Percentiles rank a stretch among this genome's conserved stretches.
Conservation (phyloP, 208 protist species). For the Leptomonas seymouri region DNA sequence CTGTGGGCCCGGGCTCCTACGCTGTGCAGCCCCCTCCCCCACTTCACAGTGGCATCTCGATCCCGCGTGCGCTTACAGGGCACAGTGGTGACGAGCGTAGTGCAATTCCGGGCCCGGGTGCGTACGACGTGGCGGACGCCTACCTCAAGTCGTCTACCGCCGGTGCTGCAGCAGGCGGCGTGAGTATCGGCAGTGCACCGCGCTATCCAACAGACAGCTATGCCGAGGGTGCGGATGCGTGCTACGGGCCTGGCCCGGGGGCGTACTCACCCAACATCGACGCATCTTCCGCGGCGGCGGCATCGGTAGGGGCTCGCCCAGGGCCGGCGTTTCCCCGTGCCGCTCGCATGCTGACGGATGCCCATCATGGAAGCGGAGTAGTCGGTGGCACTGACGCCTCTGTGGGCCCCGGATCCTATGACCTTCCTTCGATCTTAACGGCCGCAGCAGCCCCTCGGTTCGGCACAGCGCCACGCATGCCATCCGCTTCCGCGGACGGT, state of each 20-base stretch:
- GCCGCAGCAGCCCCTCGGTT: slow-evolving; percentile 9
- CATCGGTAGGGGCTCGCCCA: not conserved
- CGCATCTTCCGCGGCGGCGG: slow-evolving; percentile 11
- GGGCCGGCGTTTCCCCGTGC: slow-evolving; percentile 37
- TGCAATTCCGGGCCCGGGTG: slow-evolving; percentile 15
- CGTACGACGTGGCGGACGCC: slow-evolving; percentile 25
- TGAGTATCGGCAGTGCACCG: slow-evolving; percentile 27
- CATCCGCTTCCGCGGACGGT: not conserved
- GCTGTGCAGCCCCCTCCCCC: slow-evolving; percentile 12
- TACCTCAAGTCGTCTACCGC: not conserved
- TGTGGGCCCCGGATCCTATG: too few relatives aligned
- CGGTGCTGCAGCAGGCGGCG: slow-evolving; percentile 4
- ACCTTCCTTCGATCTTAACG: slow-evolving; percentile 5
- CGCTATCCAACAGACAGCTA: slow-evolving; percentile 7
- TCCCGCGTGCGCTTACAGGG: slow-evolving; percentile 13
- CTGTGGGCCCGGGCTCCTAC: slow-evolving; percentile 45
- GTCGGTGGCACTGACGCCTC: too few relatives aligned
- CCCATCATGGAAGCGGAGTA: too few relatives aligned
- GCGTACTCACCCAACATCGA: slow-evolving; percentile 44
- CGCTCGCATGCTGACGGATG: slow-evolving; percentile 1
- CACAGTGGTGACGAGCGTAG: not conserved
- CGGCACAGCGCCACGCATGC: slow-evolving; percentile 32
- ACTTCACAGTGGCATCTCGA: slow-evolving; percentile 13
- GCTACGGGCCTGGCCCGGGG: slow-evolving; percentile 43
- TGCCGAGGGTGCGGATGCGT: not conserved